A percentile compares a stretch with the other conserved stretches of the same genome.
phyloP scores from a whole-genome alignment of 2,329 filamentous ascomycete genomes.

The Stylonectria norvegica region DNA sequence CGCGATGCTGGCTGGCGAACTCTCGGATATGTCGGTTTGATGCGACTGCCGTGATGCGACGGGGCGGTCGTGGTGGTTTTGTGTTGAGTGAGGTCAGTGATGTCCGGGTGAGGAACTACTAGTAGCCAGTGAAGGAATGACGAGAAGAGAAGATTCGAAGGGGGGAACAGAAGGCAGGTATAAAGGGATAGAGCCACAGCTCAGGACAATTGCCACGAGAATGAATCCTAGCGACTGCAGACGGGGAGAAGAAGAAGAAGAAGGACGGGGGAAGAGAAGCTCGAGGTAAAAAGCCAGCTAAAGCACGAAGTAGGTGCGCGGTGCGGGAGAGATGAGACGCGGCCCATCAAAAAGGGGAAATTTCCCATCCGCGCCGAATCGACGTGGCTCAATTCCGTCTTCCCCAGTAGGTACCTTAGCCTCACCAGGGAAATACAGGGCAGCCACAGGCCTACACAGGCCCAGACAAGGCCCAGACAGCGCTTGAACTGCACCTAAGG shows the following conservation, averaged over 20 bases:
- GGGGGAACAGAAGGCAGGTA: conserved; percentile 24
- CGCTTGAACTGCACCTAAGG: too few species aligned
- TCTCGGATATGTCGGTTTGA: too few species aligned
- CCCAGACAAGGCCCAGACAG: conserved; percentile 22
- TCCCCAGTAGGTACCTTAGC: conserved; percentile 8
- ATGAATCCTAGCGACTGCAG: conserved; percentile 30
- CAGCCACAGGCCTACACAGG: too few species aligned
- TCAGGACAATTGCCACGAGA: too few species aligned
- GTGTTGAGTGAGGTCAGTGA: too few species aligned
- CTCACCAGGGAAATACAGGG: conserved; percentile 17
- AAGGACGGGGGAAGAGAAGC: conserved; percentile 16
- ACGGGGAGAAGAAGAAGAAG: conserved; percentile 22
- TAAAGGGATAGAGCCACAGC: too few species aligned
- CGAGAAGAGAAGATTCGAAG: conserved; percentile 32
- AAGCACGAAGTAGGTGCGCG: too few species aligned
- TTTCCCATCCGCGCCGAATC: conserved; percentile 27
- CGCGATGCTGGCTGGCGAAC: too few species aligned
- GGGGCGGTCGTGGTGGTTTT: too few species aligned
- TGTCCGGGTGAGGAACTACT: too few species aligned
- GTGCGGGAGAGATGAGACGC: too few species aligned
- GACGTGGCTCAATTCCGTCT: conserved; percentile 18
- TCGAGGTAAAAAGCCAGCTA: conserved; percentile 23
- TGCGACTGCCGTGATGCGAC: too few species aligned
- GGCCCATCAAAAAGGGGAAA: conserved; percentile 38
- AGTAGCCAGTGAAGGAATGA: conserved; percentile 39